Evolutionary conservation across 2,329 filamentous ascomycete species (phyloP).

Genomic region (Colletotrichum falcatum): DNA sequence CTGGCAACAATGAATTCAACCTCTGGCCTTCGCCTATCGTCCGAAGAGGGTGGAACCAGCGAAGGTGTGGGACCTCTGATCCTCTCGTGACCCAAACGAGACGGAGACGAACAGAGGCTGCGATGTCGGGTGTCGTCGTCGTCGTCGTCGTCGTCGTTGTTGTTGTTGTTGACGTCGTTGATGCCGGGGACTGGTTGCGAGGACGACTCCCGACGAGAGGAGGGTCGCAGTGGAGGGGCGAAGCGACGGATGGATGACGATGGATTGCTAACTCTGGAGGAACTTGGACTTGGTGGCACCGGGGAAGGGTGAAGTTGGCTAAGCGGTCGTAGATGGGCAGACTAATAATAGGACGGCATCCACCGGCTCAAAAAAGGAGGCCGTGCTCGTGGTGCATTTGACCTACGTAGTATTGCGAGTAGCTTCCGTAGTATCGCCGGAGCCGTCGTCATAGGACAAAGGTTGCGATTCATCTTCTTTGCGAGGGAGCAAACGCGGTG

Average conservation of each 20-base stretch:
- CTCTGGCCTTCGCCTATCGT: slow-evolving; percentile 30
- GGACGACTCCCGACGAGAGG: slow-evolving; percentile 20
- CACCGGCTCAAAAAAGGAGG: slow-evolving; percentile 7
- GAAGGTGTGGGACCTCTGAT: slow-evolving; percentile 21
- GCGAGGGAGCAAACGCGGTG: not conserved
- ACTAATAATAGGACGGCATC: slow-evolving; percentile 11
- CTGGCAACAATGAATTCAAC: not conserved
- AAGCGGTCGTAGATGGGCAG: not conserved
- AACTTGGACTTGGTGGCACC: too few relatives aligned
- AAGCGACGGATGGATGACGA: not conserved
- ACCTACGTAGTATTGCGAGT: not conserved
- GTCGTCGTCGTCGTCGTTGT: too few relatives aligned
- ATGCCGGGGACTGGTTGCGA: slow-evolving; percentile 11
- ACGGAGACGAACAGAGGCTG: slow-evolving; percentile 8
- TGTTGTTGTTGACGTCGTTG: not conserved
- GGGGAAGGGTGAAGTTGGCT: not conserved
- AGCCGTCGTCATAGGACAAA: slow-evolving; percentile 29
- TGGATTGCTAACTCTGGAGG: slow-evolving; percentile 5
- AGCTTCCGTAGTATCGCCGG: slow-evolving; percentile 26
- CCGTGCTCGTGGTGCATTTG: slow-evolving; percentile 5
- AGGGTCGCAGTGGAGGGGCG: slow-evolving; percentile 8
- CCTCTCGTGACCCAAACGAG: slow-evolving; percentile 24
- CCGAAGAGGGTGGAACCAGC: slow-evolving; percentile 29
- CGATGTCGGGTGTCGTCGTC: slow-evolving; percentile 15
- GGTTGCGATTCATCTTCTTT: slow-evolving; percentile 25